A percentile compares a stretch with the other conserved stretches of the same genome.
Conservation (phyloP, 2,329 filamentous ascomycete genomes). For the Mollisiaceae sp. region DNA sequence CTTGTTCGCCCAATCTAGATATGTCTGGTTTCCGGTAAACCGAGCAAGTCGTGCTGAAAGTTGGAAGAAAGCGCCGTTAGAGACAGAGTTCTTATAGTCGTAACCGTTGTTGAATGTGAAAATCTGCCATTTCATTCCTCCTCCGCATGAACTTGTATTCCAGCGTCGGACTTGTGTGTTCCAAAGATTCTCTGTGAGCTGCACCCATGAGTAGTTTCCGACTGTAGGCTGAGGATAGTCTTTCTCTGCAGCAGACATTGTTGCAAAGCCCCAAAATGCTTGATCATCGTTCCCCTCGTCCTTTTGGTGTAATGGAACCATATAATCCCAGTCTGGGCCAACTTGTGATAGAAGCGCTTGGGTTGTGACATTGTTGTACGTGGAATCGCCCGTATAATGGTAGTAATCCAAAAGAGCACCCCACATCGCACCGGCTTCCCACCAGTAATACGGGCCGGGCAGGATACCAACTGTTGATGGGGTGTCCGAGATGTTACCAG, state of each 20-base stretch:
- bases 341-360: slow-evolving; percentile 65
- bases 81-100: slow-evolving; percentile 82
- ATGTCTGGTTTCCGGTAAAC: slow-evolving; percentile 69
- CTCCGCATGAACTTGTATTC: slow-evolving; percentile 69
- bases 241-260: slow-evolving; percentile 71
- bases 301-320: slow-evolving; percentile 59
- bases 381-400: slow-evolving; percentile 65
- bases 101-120: slow-evolving; percentile 78
- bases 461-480: slow-evolving; percentile 65
- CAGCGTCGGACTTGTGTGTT: slow-evolving; percentile 73
- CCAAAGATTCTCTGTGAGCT: slow-evolving; percentile 74
- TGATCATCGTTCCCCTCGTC: slow-evolving; percentile 78
- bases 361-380: slow-evolving; percentile 64
- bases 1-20: slow-evolving; percentile 68
- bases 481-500: slow-evolving; percentile 62
- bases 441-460: slow-evolving; percentile 67
- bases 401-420: slow-evolving; percentile 74
- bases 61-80: slow-evolving; percentile 84
- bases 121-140: slow-evolving; percentile 84
- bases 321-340: slow-evolving; percentile 64
- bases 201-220: slow-evolving; percentile 64
- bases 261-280: slow-evolving; percentile 73
- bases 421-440: slow-evolving; percentile 63
- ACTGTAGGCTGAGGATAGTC: slow-evolving; percentile 66
- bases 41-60: slow-evolving; percentile 76